Evolutionary conservation across 768 basidiomycete species (phyloP).

Genomic region (Zangia roseola): DNA sequence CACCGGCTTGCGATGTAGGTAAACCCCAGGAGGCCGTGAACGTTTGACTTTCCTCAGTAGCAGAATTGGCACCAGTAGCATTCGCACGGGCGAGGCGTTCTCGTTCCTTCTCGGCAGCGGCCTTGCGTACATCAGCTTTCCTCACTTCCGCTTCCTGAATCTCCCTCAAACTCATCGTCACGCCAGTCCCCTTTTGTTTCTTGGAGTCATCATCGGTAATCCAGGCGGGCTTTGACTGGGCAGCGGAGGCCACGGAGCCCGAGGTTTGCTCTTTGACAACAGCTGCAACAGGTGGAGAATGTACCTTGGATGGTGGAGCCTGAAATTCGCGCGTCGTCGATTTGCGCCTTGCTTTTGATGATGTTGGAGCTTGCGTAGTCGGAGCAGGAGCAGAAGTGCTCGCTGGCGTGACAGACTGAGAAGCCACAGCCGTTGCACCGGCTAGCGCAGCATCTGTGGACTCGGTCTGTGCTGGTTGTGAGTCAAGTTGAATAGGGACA

Average conservation of each 20-base stretch:
- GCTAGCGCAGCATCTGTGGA: slow-evolving; percentile 7
- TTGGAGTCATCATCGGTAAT: slow-evolving; percentile 66
- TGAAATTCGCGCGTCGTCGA: slow-evolving; percentile 27
- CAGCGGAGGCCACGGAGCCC: slow-evolving; percentile 15
- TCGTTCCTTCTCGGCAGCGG: slow-evolving; percentile 68
- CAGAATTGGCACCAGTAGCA: slow-evolving; percentile 31
- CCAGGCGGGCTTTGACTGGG: slow-evolving; percentile 57
- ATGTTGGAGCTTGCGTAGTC: slow-evolving; percentile 19
- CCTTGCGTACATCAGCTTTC: slow-evolving; percentile 74
- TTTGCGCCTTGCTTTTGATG: slow-evolving; percentile 28
- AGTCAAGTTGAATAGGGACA: slow-evolving; percentile 12
- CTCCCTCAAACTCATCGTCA: slow-evolving; percentile 75
- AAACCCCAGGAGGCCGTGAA: slow-evolving; percentile 83
- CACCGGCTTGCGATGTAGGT: slow-evolving; percentile 77
- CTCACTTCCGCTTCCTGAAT: slow-evolving; percentile 94
- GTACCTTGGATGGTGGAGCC: slow-evolving; percentile 18
- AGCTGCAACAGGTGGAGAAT: slow-evolving; percentile 4
- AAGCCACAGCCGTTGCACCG: not conserved
- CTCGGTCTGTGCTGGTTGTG: slow-evolving; percentile 15
- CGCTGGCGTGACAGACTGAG: slow-evolving; percentile 11
- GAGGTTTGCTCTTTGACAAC: slow-evolving; percentile 25
- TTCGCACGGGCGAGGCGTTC: slow-evolving; percentile 57
- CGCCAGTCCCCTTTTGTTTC: slow-evolving; percentile 44
- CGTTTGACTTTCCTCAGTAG: slow-evolving; percentile 54
- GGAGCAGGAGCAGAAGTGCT: slow-evolving; percentile 11